phyloP scores from a whole-genome alignment of 106 monocot species.

The Apostasia shenzhenica region DNA sequence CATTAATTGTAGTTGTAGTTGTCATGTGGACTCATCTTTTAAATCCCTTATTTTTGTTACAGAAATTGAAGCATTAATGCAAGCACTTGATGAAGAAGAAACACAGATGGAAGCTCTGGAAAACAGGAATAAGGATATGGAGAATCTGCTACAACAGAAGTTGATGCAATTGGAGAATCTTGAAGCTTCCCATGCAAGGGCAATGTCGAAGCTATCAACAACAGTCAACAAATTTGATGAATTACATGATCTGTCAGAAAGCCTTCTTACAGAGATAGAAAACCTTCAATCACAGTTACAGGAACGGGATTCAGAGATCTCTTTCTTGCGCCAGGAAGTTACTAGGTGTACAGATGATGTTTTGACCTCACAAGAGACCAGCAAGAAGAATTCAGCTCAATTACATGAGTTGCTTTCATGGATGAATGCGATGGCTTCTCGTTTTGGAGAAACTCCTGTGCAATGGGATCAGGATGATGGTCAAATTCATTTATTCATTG shows the following conservation, averaged over 20 bases:
- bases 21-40: neutral
- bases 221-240: slow-evolving; percentile 91
- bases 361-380: slow-evolving; percentile 60
- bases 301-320: slow-evolving; percentile 74
- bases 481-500: slow-evolving; percentile 29
- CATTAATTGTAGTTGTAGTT: neutral
- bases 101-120: slow-evolving; percentile 63
- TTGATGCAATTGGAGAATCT: slow-evolving; percentile 40
- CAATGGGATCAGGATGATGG: slow-evolving; percentile 26
- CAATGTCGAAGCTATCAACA: slow-evolving; percentile 73
- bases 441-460: slow-evolving; percentile 34
- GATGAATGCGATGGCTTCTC: slow-evolving; percentile 42
- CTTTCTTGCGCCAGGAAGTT: slow-evolving; percentile 90
- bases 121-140: slow-evolving; percentile 44
- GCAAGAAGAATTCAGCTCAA: slow-evolving; percentile 48
- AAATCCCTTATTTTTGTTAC: slow-evolving; percentile 8
- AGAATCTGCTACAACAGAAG: slow-evolving; percentile 47
- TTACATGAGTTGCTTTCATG: slow-evolving; percentile 38
- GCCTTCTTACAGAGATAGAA: slow-evolving; percentile 79
- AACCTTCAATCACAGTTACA: slow-evolving; percentile 78
- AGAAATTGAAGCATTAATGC: slow-evolving; percentile 94
- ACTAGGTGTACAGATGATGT: slow-evolving; percentile 77
- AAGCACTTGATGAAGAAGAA: slow-evolving; percentile 98
- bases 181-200: slow-evolving; percentile 63
- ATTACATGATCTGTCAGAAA: slow-evolving; percentile 84